phyloP scores from a whole-genome alignment of 2,329 filamentous ascomycete species.

The Stachybotrys chartarum region DNA sequence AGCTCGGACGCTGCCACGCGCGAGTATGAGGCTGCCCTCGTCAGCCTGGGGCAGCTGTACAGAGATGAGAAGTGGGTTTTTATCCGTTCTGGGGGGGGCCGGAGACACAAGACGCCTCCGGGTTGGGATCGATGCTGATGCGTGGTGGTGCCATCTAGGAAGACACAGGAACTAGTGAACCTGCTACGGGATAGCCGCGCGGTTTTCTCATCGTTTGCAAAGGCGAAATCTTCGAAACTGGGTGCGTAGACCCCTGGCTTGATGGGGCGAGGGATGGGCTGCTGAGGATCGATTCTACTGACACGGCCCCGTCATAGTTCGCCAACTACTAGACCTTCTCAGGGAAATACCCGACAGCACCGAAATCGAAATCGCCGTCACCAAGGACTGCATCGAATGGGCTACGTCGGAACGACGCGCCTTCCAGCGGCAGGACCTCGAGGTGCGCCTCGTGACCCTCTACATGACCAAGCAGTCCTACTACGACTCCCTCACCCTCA shows the following conservation, averaged over 20 bases:
- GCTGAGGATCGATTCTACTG: not conserved
- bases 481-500: conserved; percentile 93
- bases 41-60: conserved; percentile 88
- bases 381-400: conserved; percentile 99
- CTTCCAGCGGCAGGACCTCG: conserved; percentile 96
- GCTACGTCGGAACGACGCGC: conserved; percentile 88
- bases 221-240: conserved; percentile 97
- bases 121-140: conserved; percentile 16
- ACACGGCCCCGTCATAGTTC: conserved; percentile 51
- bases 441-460: conserved; percentile 86
- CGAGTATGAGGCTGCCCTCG: conserved; percentile 85
- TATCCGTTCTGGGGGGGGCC: not conserved
- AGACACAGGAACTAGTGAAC: conserved; percentile 76
- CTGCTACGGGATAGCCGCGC: conserved; percentile 86
- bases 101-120: too few species aligned
- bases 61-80: conserved; percentile 70
- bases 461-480: conserved; percentile 98
- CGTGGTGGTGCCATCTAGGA: conserved; percentile 37
- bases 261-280: not conserved
- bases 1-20: conserved; percentile 78
- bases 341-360: conserved; percentile 87
- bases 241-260: conserved; percentile 48
- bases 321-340: conserved; percentile 94
- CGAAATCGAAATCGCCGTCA: conserved; percentile 90
- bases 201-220: conserved; percentile 91